Conservation (phyloP, 169 alveolate genomes). For the Theileria luwenshuni region DNA sequence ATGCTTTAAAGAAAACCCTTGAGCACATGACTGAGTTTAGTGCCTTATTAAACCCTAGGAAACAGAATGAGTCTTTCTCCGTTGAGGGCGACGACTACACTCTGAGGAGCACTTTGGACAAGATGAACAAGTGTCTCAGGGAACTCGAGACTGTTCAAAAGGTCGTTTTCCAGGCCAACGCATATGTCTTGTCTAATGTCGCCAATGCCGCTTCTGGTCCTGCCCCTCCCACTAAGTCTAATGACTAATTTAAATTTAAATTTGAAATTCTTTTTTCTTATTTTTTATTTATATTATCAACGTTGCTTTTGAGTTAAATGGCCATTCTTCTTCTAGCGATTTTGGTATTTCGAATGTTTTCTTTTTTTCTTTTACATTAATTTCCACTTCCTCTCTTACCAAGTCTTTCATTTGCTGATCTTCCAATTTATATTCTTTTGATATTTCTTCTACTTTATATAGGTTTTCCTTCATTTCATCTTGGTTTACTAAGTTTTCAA, state of each 20-base stretch:
- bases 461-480: slow-evolving; percentile 29
- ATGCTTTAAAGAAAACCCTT: slow-evolving; percentile 31
- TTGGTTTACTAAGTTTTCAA: slow-evolving; percentile 18
- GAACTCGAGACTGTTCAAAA: slow-evolving; percentile 52
- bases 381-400: not conserved
- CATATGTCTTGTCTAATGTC: slow-evolving; percentile 36
- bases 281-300: too few relatives aligned
- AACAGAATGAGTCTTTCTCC: slow-evolving; percentile 20
- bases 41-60: slow-evolving; percentile 26
- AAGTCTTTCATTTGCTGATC: not conserved
- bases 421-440: not conserved
- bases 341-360: too few relatives aligned
- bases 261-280: too few relatives aligned
- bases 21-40: slow-evolving; percentile 20
- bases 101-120: slow-evolving; percentile 26
- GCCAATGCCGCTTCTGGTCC: slow-evolving; percentile 9
- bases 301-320: too few relatives aligned
- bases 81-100: slow-evolving; percentile 52
- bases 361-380: not conserved
- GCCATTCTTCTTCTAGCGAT: too few relatives aligned
- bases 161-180: slow-evolving; percentile 33
- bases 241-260: too few relatives aligned
- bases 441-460: slow-evolving; percentile 10
- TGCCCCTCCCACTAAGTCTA: not conserved
- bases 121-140: slow-evolving; percentile 32